Evolutionary conservation across 192 early-diverging fungal genomes (phyloP), one percentile per base, ranked within the genome.

Genomic region (Chytriomyces confervae): DNA sequence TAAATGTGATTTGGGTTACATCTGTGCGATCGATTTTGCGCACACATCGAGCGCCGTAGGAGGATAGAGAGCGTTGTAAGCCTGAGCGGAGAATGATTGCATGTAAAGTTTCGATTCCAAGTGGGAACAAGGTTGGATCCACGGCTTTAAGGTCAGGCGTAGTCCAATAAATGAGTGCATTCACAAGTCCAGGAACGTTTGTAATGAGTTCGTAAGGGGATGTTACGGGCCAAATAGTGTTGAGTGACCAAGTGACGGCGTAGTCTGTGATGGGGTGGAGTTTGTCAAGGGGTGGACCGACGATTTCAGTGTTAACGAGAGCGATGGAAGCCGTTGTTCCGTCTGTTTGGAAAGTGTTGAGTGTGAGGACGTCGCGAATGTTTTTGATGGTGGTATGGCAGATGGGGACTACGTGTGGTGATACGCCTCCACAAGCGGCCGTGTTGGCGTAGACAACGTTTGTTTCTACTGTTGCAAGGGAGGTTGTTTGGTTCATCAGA

Each of bases 261-360:
- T 9, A 29, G 16, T 16, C 57, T 69, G 36, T 36, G 36, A 36
- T 36, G 36, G 36, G 36, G 36, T 36, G 36, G 36, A 36, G 36
- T 36, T 36, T 36, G 36, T 36, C 36, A 4, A 36, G 36, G 36
- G 36, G 36, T 36, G 36, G 36, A 4, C 36, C 36, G 36, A 36
- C 36, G 36, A 36, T 1, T 36, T 36, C 3, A 4, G 75, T 50
- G 11, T 67, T 51, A 7, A 50, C 53, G 7, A 77, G 48, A 9
- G 75, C 63, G 49, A 77, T 77, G 11, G 65, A 69, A 1, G 75
- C 75, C 0, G 75, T 77, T 7, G 75, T 77, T 50, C 75, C 75
- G 46, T 77, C 75, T 45, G 75, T 77, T 43, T 66, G 51, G 66
- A 77, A 77, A 29, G 75, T 61, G 27, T 43, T 36, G 16, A 43